Conservation (phyloP, 371 early-diverging fungal genomes). For the Rhizopus sp. region DNA sequence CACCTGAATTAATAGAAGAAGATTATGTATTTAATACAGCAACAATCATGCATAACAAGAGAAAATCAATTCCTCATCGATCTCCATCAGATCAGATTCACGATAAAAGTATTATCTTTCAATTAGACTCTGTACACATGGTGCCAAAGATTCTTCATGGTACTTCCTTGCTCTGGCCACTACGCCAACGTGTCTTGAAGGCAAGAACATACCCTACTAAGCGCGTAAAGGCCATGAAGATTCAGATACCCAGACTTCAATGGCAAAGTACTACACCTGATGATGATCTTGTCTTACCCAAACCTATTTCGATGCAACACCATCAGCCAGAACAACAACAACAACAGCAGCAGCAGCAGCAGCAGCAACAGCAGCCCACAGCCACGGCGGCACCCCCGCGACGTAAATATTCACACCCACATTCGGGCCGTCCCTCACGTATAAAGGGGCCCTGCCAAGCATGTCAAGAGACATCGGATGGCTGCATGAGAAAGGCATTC, state of each 20-base stretch:
- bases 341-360: not conserved
- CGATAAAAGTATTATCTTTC: constrained; percentile 23
- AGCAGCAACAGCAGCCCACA: not conserved
- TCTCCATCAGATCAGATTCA: constrained; percentile 16
- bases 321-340: not conserved
- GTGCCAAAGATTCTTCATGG: not conserved
- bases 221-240: constrained; percentile 25
- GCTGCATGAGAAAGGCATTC: constrained; percentile 56
- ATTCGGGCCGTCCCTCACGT: constrained; percentile 42
- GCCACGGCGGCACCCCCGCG: not conserved
- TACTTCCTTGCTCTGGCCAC: constrained; percentile 8
- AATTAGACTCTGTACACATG: constrained; percentile 6
- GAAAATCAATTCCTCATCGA: constrained; percentile 26
- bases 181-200: constrained; percentile 1
- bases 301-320: constrained; percentile 1
- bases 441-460: constrained; percentile 53
- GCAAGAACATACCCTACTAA: constrained; percentile 14
- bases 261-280: constrained; percentile 7
- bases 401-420: constrained; percentile 16
- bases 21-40: constrained; percentile 3
- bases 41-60: constrained; percentile 3
- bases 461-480: constrained; percentile 48
- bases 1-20: constrained; percentile 25
- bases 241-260: constrained; percentile 29
- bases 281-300: constrained; percentile 17